Evolutionary conservation across 305 asterid genomes (phyloP).

Genomic region (Fraxinus sp.): DNA sequence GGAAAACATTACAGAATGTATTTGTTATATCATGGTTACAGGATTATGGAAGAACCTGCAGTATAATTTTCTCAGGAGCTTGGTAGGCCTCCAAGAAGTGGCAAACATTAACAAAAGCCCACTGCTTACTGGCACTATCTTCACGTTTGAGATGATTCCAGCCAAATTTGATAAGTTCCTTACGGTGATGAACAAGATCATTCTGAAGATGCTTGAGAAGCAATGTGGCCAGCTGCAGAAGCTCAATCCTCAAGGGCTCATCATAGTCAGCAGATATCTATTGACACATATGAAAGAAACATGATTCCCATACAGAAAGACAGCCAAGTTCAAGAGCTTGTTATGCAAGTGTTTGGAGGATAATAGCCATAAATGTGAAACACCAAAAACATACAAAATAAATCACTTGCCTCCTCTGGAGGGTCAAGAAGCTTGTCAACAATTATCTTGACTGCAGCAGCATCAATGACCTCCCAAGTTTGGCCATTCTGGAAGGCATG

Average conservation of each 20-base stretch:
- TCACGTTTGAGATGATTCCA: conserved; percentile 99
- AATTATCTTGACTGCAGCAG: conserved; percentile 80
- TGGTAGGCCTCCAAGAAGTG: conserved; percentile 99
- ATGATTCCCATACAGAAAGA: conserved; percentile 19
- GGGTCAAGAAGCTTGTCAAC: conserved; percentile 99
- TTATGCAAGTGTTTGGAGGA: not conserved
- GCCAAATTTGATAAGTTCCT: conserved; percentile 97
- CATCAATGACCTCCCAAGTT: conserved; percentile 98
- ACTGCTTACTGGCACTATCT: conserved; percentile 99
- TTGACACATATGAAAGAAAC: conserved; percentile 20
- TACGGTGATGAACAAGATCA: conserved; percentile 95
- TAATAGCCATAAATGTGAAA: conserved; percentile 14
- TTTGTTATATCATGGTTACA: conserved; percentile 4
- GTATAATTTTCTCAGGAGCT: conserved; percentile 97
- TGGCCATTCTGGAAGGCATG: conserved; percentile 95
- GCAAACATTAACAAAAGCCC: conserved; percentile 99
- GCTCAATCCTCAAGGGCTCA: conserved; percentile 99
- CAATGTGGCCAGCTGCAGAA: conserved; percentile 96
- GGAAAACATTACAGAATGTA: conserved; percentile 6
- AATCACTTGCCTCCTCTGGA: conserved; percentile 85
- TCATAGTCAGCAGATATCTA: conserved; percentile 94
- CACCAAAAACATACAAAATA: conserved; percentile 19
- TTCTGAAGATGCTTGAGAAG: conserved; percentile 98
- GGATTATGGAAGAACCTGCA: conserved; percentile 64
- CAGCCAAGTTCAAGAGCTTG: not conserved